Evolutionary conservation across 352 stramenopile species (phyloP).

Genomic region (Globisporangium nunn): DNA sequence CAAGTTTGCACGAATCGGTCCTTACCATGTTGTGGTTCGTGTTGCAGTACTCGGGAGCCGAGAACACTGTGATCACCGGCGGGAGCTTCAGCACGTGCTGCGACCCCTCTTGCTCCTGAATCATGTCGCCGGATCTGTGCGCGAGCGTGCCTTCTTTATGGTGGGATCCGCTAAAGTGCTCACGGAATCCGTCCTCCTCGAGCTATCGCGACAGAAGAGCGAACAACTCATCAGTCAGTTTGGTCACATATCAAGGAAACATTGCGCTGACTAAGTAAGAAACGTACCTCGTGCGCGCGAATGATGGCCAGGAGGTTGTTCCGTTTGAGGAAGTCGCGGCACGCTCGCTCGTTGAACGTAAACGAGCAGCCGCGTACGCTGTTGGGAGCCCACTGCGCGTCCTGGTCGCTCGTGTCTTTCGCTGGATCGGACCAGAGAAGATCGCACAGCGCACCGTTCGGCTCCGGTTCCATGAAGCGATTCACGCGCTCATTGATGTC

Average conservation of each 20-base stretch:
- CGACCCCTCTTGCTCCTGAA: conserved; percentile 2
- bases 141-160: not conserved
- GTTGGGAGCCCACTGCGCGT: conserved; percentile 56
- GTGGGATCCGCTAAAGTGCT: conserved; percentile 41
- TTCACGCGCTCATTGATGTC: conserved; percentile 73
- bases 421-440: conserved; percentile 99
- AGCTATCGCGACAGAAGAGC: conserved; percentile 16
- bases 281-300: conserved; percentile 57
- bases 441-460: conserved; percentile 94
- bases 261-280: too few species aligned
- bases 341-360: conserved; percentile 68
- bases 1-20: not conserved
- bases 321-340: conserved; percentile 50
- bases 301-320: conserved; percentile 71
- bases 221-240: not conserved
- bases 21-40: conserved; percentile 66
- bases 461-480: conserved; percentile 74
- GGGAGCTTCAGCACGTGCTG: conserved; percentile 24
- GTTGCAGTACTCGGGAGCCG: conserved; percentile 80
- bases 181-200: conserved; percentile 67
- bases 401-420: conserved; percentile 49
- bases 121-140: not conserved
- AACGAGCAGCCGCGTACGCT: conserved; percentile 69
- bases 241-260: not conserved
- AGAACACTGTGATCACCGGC: conserved; percentile 76